These are phyloP conservation scores for Moniliophthora roreri DNA, from an alignment of 1,284 basidiomycete species.

Conservation along the genomic window DNA sequence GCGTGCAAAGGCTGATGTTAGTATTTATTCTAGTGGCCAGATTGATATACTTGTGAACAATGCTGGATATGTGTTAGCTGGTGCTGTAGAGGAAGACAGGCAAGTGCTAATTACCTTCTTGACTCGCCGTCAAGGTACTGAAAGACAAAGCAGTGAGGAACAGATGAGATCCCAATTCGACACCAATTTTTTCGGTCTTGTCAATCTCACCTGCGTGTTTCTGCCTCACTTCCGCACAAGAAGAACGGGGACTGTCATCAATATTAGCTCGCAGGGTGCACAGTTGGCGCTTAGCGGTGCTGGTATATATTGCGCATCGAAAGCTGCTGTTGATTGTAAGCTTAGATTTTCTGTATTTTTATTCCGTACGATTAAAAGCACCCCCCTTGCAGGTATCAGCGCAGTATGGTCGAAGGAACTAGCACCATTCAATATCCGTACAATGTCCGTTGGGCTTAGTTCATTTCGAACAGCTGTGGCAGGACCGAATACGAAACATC, in stretches of 20 bases:
- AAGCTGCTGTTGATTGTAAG: conserved; percentile 21
- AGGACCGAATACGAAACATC: not conserved
- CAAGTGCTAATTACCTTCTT: not conserved
- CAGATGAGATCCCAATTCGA: conserved; percentile 16
- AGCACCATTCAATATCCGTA: conserved; percentile 13
- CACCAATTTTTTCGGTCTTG: conserved; percentile 21
- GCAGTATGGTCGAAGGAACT: conserved; percentile 12
- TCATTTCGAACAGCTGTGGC: conserved; percentile 11
- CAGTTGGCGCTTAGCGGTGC: conserved; percentile 15
- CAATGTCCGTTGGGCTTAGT: conserved; percentile 8
- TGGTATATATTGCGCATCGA: conserved; percentile 20
- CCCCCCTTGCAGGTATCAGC: conserved; percentile 2
- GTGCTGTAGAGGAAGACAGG: conserved; percentile 20
- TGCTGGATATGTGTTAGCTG: conserved; percentile 19
- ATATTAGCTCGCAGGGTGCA: conserved; percentile 20
- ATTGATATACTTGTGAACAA: conserved; percentile 22
- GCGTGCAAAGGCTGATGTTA: not conserved
- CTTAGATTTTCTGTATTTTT: not conserved
- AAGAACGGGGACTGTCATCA: conserved; percentile 18
- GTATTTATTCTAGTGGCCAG: conserved; percentile 13
- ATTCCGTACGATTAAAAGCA: not conserved
- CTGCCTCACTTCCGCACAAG: conserved; percentile 19
- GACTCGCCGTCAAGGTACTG: not conserved
- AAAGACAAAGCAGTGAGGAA: not conserved
- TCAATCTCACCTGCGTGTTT: conserved; percentile 21